Conservation (phyloP, 2,329 filamentous ascomycete genomes). For the Fusarium begoniae region DNA sequence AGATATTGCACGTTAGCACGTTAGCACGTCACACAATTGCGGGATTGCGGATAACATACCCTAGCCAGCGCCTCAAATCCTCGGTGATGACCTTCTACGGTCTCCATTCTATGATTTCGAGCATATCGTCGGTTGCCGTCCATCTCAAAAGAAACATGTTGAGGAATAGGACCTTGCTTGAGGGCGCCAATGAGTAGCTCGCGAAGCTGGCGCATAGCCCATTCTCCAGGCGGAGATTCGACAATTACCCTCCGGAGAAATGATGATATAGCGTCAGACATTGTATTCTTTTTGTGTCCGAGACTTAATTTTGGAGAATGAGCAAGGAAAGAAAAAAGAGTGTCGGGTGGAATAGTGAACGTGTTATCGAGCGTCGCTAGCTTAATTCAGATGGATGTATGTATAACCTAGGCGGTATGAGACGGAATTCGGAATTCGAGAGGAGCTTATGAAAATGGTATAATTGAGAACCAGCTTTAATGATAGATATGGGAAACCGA, state of each 20-base stretch:
- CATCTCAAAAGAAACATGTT: slow-evolving; percentile 99
- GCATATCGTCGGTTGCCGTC: slow-evolving; percentile 97
- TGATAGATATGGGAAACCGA: slow-evolving; percentile 7
- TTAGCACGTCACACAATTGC: background rate
- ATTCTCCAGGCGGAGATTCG: slow-evolving; percentile 91
- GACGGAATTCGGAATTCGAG: background rate
- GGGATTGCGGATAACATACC: slow-evolving; percentile 65
- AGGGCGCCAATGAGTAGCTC: slow-evolving; percentile 89
- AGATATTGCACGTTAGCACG: slow-evolving; percentile 13
- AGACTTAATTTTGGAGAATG: background rate
- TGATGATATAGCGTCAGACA: slow-evolving; percentile 64
- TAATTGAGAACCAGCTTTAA: slow-evolving; percentile 15
- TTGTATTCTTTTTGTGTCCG: slow-evolving; percentile 40
- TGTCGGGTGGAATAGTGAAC: slow-evolving; percentile 24
- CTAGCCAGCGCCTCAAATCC: slow-evolving; percentile 94
- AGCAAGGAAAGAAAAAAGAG: slow-evolving; percentile 17
- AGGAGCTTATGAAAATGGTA: slow-evolving; percentile 5
- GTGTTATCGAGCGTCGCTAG: slow-evolving; percentile 29
- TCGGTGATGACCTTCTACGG: slow-evolving; percentile 92
- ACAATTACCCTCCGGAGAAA: slow-evolving; percentile 74
- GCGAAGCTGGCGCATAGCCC: slow-evolving; percentile 79
- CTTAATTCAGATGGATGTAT: background rate
- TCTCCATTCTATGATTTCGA: slow-evolving; percentile 89
- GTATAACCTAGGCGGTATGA: slow-evolving; percentile 1
- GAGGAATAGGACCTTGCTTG: slow-evolving; percentile 88